Percentiles rank a stretch among this genome's conserved stretches.
Evolutionary conservation across 2,329 filamentous ascomycete species (phyloP).

Genomic region (Aspergillus vadensis): DNA sequence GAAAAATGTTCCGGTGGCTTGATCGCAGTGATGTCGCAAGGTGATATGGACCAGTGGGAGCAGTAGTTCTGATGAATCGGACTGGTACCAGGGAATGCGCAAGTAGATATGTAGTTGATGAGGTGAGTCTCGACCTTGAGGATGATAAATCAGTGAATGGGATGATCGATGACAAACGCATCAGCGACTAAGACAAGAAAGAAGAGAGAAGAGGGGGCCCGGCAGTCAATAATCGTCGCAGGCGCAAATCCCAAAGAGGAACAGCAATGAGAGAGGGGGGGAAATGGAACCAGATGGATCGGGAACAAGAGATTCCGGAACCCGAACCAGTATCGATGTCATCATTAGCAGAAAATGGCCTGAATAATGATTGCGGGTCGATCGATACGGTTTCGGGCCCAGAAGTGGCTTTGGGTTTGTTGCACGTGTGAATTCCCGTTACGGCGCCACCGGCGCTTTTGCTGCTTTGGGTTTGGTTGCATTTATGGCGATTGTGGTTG

Average conservation of each 20-base stretch:
- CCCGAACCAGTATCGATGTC: slow-evolving; percentile 2
- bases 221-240: background rate
- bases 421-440: background rate
- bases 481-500: background rate
- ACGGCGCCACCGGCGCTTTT: slow-evolving; percentile 2
- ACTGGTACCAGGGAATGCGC: background rate
- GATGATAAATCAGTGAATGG: slow-evolving; percentile 1
- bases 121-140: background rate
- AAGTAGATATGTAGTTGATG: background rate
- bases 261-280: too few species aligned
- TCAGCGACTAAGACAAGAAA: background rate
- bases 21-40: background rate
- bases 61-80: background rate
- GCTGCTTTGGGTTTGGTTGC: slow-evolving; percentile 1
- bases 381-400: slow-evolving; percentile 1
- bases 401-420: background rate
- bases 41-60: background rate
- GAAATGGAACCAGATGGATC: background rate
- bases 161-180: background rate
- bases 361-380: background rate
- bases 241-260: background rate
- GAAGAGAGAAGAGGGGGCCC: background rate
- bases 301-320: background rate
- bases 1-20: background rate
- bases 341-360: background rate